Evolutionary conservation across 2,329 filamentous ascomycete genomes (phyloP).

Genomic region (Coniochaeta pulveracea): DNA sequence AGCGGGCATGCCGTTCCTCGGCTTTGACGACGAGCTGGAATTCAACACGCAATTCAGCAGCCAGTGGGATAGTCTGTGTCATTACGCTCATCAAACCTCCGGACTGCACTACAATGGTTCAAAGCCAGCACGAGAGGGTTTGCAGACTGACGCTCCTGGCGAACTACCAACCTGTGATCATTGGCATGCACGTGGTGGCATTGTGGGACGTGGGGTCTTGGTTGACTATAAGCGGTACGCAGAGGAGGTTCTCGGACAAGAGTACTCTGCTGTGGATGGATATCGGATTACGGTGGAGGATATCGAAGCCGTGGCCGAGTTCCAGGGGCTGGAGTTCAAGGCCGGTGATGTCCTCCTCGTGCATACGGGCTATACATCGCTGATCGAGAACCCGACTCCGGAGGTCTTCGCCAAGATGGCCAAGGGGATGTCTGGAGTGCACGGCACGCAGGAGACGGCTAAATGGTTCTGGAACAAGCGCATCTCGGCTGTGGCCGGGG

Average conservation of each 20-base stretch:
- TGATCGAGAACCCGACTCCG: constrained; percentile 34
- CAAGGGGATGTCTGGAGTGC: constrained; percentile 23
- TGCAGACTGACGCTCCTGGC: background rate
- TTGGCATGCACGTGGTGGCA: constrained; percentile 38
- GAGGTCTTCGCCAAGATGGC: constrained; percentile 22
- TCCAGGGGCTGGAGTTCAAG: constrained; percentile 51
- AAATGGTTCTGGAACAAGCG: constrained; percentile 61
- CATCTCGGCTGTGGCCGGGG: constrained; percentile 54
- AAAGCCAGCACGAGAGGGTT: background rate
- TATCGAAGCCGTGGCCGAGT: constrained; percentile 44
- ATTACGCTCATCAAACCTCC: background rate
- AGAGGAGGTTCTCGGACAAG: constrained; percentile 12
- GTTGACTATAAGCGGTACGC: constrained; percentile 36
- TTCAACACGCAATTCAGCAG: background rate
- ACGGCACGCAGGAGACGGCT: constrained; percentile 38
- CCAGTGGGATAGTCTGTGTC: background rate
- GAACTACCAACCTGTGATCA: constrained; percentile 15
- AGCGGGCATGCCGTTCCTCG: too few species aligned
- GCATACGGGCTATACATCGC: constrained; percentile 50
- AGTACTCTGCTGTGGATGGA: constrained; percentile 22
- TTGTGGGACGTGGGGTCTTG: constrained; percentile 44
- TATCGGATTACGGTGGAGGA: constrained; percentile 42
- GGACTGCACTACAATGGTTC: background rate
- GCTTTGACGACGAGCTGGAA: background rate
- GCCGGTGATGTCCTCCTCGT: constrained; percentile 56